Conservation (phyloP, 2,329 filamentous ascomycete genomes). For the Calonectria ilicicola region DNA sequence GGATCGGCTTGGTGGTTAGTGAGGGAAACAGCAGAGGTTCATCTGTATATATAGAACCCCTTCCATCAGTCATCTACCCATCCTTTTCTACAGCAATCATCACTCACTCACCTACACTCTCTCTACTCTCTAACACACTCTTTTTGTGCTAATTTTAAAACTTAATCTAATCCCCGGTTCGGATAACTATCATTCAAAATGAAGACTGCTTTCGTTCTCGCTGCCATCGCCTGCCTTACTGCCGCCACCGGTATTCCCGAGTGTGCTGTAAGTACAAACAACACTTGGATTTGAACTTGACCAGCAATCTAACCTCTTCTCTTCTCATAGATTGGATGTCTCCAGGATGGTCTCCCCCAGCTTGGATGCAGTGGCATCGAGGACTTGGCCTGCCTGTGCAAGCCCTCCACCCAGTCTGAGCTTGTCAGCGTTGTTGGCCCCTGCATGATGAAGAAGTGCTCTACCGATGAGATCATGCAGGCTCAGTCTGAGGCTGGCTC, state of each 20-base stretch:
- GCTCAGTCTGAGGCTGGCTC: constrained; percentile 47
- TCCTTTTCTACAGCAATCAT: neutral
- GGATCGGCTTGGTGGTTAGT: neutral
- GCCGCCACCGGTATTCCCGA: constrained; percentile 53
- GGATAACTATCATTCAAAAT: constrained; percentile 45
- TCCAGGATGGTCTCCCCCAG: constrained; percentile 48
- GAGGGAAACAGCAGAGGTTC: neutral
- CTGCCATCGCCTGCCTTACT: constrained; percentile 50
- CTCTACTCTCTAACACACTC: neutral
- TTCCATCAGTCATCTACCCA: neutral
- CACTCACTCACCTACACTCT: neutral
- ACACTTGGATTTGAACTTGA: neutral
- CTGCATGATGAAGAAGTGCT: constrained; percentile 52
- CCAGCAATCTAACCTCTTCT: neutral
- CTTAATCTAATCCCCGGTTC: neutral
- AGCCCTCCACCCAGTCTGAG: constrained; percentile 45
- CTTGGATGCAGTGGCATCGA: constrained; percentile 49
- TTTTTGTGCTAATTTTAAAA: neutral
- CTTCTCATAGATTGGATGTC: constrained; percentile 46
- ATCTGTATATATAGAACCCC: neutral
- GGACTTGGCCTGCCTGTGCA: constrained; percentile 55
- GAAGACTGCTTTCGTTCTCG: constrained; percentile 52
- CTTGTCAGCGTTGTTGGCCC: constrained; percentile 44
- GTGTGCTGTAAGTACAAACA: constrained; percentile 55
- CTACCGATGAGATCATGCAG: constrained; percentile 42